Evolutionary conservation across 2,329 filamentous ascomycete species (phyloP), one percentile per base, ranked within the genome.

Genomic region (Talaromyces sp.): DNA sequence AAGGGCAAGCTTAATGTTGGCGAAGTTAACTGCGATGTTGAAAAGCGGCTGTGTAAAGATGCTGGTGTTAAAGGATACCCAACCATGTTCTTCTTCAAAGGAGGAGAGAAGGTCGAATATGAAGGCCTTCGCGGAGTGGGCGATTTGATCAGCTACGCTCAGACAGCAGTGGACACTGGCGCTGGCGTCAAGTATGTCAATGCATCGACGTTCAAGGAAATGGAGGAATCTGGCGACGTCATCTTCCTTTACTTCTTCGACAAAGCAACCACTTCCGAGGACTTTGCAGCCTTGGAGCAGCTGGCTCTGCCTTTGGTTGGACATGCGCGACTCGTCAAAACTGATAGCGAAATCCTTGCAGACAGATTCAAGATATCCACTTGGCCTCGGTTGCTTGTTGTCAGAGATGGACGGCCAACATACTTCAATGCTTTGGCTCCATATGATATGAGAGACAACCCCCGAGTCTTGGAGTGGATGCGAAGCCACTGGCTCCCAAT

Each of bases 181-280:
- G 83, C 85, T 57, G 92, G 92, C 50, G 88, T 99, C 33, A 86
- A 87, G 66, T 90, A 98, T 71, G 90, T 99, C 11, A 88, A 93
- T 73, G 88, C 89, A 10, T 85, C 84, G 27, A 83, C 85, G 3
- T 93, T 99, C 73, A 89, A 90, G 75, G 88, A 89, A 67, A 82
- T 99, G 72, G 94, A 99, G 77, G 86, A 95, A 82, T 94, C 90
- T 68, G 92, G 98, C 72, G 93, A 98, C 67, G 95, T 99, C 67
- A 90, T 98, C 63, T 99, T 99, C 78, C 81, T 97, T 70, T 99
- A 98, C 81, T 96, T 98, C 78, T 99, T 97, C 78, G 95, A 99
- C 75, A 89, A 96, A 71, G 95, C 95, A 13, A 97, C 94, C 1
- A 96, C 93, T 0, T 89, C 84, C 50, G 95, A 99, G 79, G 95